Evolutionary conservation across 202 grass and related monocot species (phyloP), one percentile per base, ranked within the genome.

Genomic region (Musa balbisiana): DNA sequence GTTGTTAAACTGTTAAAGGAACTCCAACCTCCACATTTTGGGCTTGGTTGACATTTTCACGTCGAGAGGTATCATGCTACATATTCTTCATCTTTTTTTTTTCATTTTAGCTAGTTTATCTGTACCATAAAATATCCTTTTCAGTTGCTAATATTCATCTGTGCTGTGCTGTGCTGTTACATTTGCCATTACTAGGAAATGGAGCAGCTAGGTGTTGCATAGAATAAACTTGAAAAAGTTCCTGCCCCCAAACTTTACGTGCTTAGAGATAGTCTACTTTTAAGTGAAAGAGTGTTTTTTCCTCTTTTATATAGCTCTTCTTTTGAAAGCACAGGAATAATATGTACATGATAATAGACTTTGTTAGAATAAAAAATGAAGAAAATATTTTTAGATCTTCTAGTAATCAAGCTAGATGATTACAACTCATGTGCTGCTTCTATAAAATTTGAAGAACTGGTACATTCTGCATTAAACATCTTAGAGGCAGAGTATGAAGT

Each of bases 1-100:
- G 91, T 99, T 24, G 91, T 94, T 77, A 88, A 93, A 73, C 82
- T 91, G 80, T 83, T 98, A 74, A 98, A 91, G 83, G 88, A 94
- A 85, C 87, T 98, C 69, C 94, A 98, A 64, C 94, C 91, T 51
- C 88, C 94, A 29, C 80, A 81, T 75, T 79, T 60, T 29, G 76
- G 73, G 67, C 73, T 82, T 58, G 63, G 52, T 81, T 97, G 79
- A 82, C 64, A 78, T 60, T 80, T 67, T 80, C 73, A 81, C 73
- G 27, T 58, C 24, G 80, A 88, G 87, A 78, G 14, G 90, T 84
- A 82, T 43, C 33, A 43, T 88, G 85, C 78, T 23, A 12, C 49
- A 8, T 2, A 68, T 66, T 66, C 63, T 13, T 68, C 24, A 68
- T 14, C 10, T 3, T 67, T 29, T 5, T 67, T 29, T 43, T 33